phyloP scores from a whole-genome alignment of 164 flowering plant genomes.

The Macadamia tetraphylla region DNA sequence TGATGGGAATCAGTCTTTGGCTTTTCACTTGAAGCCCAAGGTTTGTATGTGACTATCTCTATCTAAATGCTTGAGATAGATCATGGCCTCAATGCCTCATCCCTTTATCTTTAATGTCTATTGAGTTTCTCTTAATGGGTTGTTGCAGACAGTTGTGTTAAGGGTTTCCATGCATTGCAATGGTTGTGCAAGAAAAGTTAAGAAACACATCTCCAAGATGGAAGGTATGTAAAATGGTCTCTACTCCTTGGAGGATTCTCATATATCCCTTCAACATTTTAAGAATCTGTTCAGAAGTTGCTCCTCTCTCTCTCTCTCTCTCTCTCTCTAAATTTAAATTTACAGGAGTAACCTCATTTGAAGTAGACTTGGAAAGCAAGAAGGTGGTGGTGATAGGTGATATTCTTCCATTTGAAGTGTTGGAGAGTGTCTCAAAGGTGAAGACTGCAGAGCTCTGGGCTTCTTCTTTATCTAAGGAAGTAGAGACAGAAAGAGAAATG shows the following conservation, averaged over 20 bases:
- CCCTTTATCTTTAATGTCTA: background rate
- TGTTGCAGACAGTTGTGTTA: conserved; percentile 58
- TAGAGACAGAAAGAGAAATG: too few relatives aligned
- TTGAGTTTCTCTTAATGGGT: conserved; percentile 1
- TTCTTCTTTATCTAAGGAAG: background rate
- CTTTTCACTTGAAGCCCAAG: conserved; percentile 75
- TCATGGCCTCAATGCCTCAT: background rate
- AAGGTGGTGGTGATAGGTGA: conserved; percentile 85
- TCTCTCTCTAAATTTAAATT: background rate
- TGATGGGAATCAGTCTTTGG: conserved; percentile 56
- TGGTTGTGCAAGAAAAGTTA: conserved; percentile 75
- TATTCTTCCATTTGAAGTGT: conserved; percentile 72
- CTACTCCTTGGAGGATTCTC: too few relatives aligned
- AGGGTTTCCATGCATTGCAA: conserved; percentile 84
- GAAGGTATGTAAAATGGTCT: conserved; percentile 39
- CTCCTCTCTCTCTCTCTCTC: background rate
- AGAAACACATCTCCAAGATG: conserved; percentile 71
- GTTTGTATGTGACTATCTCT: conserved; percentile 18
- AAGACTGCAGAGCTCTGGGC: conserved; percentile 74
- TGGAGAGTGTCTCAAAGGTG: conserved; percentile 80
- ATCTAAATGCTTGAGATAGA: background rate
- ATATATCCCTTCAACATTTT: too few relatives aligned
- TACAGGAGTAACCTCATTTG: conserved; percentile 80
- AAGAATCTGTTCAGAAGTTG: background rate
- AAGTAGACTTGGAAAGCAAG: conserved; percentile 82